phyloP scores from a whole-genome alignment of 2,329 filamentous ascomycete species.

The Hymenoscyphus infarciens region DNA sequence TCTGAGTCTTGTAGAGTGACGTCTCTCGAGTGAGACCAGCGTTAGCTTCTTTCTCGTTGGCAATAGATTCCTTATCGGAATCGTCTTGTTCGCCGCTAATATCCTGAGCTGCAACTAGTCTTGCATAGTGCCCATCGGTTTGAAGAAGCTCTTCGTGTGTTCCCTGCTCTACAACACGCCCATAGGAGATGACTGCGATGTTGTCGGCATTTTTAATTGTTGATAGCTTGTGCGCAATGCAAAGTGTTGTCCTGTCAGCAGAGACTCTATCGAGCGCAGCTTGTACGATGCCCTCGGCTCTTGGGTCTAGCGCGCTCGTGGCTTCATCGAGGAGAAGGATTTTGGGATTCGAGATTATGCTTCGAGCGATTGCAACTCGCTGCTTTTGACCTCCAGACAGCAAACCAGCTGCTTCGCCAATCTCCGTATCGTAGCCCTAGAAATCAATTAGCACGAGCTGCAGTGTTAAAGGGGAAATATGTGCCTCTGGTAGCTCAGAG shows the following conservation, averaged over 20 bases:
- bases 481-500: conserved; percentile 40
- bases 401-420: conserved; percentile 72
- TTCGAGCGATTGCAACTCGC: conserved; percentile 45
- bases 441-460: no score
- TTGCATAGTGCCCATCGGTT: conserved; percentile 64
- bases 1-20: conserved; percentile 17
- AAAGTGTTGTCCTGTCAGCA: conserved; percentile 55
- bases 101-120: conserved; percentile 60
- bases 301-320: conserved; percentile 44
- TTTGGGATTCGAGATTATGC: conserved; percentile 64
- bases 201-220: conserved; percentile 74
- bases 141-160: conserved; percentile 73
- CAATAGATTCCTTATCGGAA: not conserved
- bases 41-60: conserved; percentile 47
- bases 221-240: conserved; percentile 63
- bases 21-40: conserved; percentile 60
- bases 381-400: conserved; percentile 61
- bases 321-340: conserved; percentile 73
- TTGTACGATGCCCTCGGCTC: conserved; percentile 48
- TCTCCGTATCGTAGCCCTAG: conserved; percentile 40
- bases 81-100: conserved; percentile 37
- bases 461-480: no score
- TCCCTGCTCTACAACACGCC: conserved; percentile 68
- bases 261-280: conserved; percentile 51
- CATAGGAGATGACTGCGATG: conserved; percentile 73